phyloP scores from a whole-genome alignment of 352 stramenopile genomes.

The Pilasporangium apinafurcum region DNA sequence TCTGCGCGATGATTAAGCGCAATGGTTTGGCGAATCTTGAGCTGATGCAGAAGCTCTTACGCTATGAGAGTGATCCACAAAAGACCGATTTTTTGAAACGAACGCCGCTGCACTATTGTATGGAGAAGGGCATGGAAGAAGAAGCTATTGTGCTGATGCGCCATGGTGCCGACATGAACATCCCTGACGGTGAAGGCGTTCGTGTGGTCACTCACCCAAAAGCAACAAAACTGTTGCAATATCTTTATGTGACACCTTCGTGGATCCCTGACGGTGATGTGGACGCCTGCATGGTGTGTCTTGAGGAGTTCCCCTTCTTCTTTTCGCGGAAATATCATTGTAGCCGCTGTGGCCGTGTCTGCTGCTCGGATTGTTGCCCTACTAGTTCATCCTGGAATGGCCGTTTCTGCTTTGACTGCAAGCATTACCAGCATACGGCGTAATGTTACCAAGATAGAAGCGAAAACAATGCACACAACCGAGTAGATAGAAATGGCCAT shows the following conservation, averaged over 20 bases:
- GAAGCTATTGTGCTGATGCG: slow-evolving; percentile 54
- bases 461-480: too few relatives aligned
- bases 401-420: slow-evolving; percentile 73
- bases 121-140: slow-evolving; percentile 72
- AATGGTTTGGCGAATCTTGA: slow-evolving; percentile 25
- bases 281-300: slow-evolving; percentile 63
- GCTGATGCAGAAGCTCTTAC: slow-evolving; percentile 58
- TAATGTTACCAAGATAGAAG: slow-evolving; percentile 10
- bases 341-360: slow-evolving; percentile 66
- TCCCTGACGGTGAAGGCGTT: slow-evolving; percentile 46
- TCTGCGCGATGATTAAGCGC: slow-evolving; percentile 67
- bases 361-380: slow-evolving; percentile 67
- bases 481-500: not conserved
- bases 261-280: slow-evolving; percentile 60
- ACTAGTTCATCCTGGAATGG: slow-evolving; percentile 66
- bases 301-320: slow-evolving; percentile 62
- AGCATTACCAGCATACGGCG: slow-evolving; percentile 54
- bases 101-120: slow-evolving; percentile 67
- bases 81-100: slow-evolving; percentile 67
- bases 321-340: slow-evolving; percentile 73
- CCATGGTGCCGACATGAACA: slow-evolving; percentile 64
- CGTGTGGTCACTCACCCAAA: slow-evolving; percentile 52
- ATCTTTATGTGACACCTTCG: slow-evolving; percentile 44
- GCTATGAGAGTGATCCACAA: slow-evolving; percentile 42
- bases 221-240: slow-evolving; percentile 54